phyloP scores from a whole-genome alignment of 495 filamentous ascomycete genomes.

The Cenococcum geophilum region DNA sequence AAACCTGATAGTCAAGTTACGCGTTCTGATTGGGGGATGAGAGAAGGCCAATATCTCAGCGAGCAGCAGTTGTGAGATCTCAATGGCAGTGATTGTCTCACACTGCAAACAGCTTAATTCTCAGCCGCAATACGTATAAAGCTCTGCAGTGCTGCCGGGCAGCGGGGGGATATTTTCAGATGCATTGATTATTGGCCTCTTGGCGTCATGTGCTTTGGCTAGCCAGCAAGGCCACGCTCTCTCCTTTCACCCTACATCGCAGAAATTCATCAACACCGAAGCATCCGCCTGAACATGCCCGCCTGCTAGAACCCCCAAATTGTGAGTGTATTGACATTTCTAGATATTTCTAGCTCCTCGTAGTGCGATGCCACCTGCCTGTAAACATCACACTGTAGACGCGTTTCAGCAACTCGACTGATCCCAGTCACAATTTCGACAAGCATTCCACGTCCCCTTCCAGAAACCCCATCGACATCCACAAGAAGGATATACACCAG shows the following conservation, averaged over 20 bases:
- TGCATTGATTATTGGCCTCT: not conserved
- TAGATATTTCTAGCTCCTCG: not conserved
- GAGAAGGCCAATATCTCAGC: too few relatives aligned
- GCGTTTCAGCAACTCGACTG: constrained; percentile 29
- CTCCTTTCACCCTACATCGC: constrained; percentile 9
- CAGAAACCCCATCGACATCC: constrained; percentile 14
- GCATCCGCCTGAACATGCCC: not conserved
- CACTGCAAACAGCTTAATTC: too few relatives aligned
- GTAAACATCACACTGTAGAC: constrained; percentile 27
- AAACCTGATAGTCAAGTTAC: too few relatives aligned
- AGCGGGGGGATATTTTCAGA: not conserved
- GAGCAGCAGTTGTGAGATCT: too few relatives aligned
- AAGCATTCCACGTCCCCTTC: constrained; percentile 20
- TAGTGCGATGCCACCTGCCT: constrained; percentile 9
- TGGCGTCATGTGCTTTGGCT: not conserved
- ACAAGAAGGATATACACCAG: not conserved
- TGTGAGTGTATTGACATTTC: not conserved
- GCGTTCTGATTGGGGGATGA: too few relatives aligned
- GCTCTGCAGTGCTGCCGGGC: too few relatives aligned
- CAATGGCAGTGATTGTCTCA: too few relatives aligned
- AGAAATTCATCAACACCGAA: not conserved
- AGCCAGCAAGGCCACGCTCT: not conserved
- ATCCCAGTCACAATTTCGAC: constrained; percentile 30
- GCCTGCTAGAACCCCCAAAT: not conserved
- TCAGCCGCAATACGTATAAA: too few relatives aligned